These are phyloP conservation scores for Mycena galericulata DNA, from an alignment of 768 basidiomycete species.

Conservation along the genomic window DNA sequence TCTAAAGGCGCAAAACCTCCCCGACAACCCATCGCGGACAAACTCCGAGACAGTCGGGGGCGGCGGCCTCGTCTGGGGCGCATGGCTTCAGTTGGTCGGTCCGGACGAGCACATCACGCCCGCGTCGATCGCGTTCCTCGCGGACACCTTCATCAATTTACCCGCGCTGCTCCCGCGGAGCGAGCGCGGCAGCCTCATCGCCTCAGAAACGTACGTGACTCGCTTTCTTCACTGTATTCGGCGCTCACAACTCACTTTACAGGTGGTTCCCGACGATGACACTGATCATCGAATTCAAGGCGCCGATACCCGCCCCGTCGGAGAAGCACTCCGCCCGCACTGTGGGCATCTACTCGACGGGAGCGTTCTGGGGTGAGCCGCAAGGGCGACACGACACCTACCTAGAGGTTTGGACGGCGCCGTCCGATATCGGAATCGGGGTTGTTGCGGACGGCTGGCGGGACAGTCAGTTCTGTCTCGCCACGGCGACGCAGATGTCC, in stretches of 20 bases:
- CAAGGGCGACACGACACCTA: constrained; percentile 68
- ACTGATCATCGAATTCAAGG: constrained; percentile 73
- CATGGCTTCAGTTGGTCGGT: constrained; percentile 45
- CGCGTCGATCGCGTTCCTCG: constrained; percentile 66
- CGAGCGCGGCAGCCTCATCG: constrained; percentile 52
- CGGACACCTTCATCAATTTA: constrained; percentile 62
- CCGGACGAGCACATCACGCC: constrained; percentile 58
- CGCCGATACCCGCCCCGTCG: constrained; percentile 61
- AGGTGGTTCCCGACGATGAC: constrained; percentile 77
- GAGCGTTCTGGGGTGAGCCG: constrained; percentile 65
- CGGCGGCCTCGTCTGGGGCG: constrained; percentile 36
- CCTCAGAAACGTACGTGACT: constrained; percentile 25
- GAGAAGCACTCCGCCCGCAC: constrained; percentile 59
- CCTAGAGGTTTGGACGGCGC: constrained; percentile 77
- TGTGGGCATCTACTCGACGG: constrained; percentile 66
- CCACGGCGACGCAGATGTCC: constrained; percentile 66
- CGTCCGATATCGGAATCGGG: constrained; percentile 56
- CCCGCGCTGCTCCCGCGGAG: constrained; percentile 60
- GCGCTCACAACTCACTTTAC: neutral
- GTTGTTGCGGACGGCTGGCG: constrained; percentile 59
- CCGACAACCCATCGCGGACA: constrained; percentile 44
- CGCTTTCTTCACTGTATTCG: too few relatives aligned
- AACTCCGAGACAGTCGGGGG: constrained; percentile 58
- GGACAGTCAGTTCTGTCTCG: constrained; percentile 59
- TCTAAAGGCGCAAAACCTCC: constrained; percentile 53